These are phyloP conservation scores for Paramicrosporidium saccamoebae DNA, from an alignment of 371 early-diverging fungal species.

Conservation along the genomic window DNA sequence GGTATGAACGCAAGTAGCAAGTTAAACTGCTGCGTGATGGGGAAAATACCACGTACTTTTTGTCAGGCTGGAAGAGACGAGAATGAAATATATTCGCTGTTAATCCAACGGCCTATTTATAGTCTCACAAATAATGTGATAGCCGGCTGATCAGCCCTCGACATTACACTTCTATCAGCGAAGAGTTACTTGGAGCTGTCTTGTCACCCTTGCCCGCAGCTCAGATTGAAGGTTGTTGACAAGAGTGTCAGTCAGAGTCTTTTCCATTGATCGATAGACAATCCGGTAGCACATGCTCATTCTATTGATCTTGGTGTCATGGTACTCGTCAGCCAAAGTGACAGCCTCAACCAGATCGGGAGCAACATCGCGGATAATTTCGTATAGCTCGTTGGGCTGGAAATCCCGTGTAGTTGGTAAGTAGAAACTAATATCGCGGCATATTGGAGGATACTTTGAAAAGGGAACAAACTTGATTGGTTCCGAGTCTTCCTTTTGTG, in stretches of 20 bases:
- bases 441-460: slow-evolving; percentile 42
- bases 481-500: slow-evolving; percentile 12
- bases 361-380: slow-evolving; percentile 59
- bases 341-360: slow-evolving; percentile 76
- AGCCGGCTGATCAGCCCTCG: too few relatives aligned
- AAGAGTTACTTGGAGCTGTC: slow-evolving; percentile 29
- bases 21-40: too few relatives aligned
- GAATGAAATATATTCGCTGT: too few relatives aligned
- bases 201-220: slow-evolving; percentile 23
- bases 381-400: slow-evolving; percentile 73
- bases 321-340: slow-evolving; percentile 51
- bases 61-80: too few relatives aligned
- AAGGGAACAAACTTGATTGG: slow-evolving; percentile 30
- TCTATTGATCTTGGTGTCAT: slow-evolving; percentile 40
- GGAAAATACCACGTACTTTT: too few relatives aligned
- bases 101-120: too few relatives aligned
- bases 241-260: slow-evolving; percentile 69
- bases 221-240: slow-evolving; percentile 56
- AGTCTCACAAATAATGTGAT: too few relatives aligned
- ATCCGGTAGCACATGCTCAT: slow-evolving; percentile 66
- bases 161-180: too few relatives aligned
- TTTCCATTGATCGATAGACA: slow-evolving; percentile 59
- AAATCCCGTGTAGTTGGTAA: slow-evolving; percentile 12
- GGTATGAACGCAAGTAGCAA: too few relatives aligned
- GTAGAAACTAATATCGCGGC: slow-evolving; percentile 91